Evolutionary conservation across 2,329 filamentous ascomycete genomes (phyloP).

Genomic region (Blastomyces parvus): DNA sequence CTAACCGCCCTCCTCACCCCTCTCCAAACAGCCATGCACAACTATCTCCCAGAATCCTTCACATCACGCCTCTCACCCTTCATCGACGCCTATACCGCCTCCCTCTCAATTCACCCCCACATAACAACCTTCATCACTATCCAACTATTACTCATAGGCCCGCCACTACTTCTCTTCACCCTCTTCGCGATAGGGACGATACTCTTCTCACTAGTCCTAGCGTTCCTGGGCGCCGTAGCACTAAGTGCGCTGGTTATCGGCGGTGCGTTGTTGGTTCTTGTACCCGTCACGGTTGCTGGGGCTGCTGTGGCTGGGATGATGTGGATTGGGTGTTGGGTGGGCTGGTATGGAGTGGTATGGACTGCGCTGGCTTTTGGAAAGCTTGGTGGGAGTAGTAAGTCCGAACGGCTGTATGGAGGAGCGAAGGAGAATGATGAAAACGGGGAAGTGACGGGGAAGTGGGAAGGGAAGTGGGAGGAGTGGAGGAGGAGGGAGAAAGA

Average conservation of each 20-base stretch:
- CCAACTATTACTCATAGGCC: slow-evolving; percentile 55
- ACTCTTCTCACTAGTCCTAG: slow-evolving; percentile 52
- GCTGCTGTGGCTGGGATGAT: slow-evolving; percentile 47
- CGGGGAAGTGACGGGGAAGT: slow-evolving; percentile 4
- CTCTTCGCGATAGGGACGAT: slow-evolving; percentile 55
- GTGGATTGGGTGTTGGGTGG: slow-evolving; percentile 58
- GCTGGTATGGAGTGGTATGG: slow-evolving; percentile 34
- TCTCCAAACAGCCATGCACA: background rate
- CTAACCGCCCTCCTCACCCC: background rate
- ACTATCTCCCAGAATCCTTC: background rate
- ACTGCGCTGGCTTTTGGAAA: slow-evolving; percentile 1
- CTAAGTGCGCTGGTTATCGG: slow-evolving; percentile 24
- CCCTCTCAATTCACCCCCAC: slow-evolving; percentile 53
- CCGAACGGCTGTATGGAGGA: background rate
- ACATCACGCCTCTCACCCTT: slow-evolving; percentile 1
- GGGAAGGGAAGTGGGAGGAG: slow-evolving; percentile 9
- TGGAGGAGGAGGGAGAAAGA: background rate
- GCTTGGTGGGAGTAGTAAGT: background rate
- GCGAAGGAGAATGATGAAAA: background rate
- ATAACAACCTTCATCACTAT: slow-evolving; percentile 58
- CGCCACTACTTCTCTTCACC: slow-evolving; percentile 56
- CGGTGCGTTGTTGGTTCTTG: slow-evolving; percentile 54
- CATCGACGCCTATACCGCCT: slow-evolving; percentile 44
- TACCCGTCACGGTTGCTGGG: slow-evolving; percentile 55
- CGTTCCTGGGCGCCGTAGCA: slow-evolving; percentile 41